Conservation (phyloP, 495 filamentous ascomycete species). For the Ramalina peruviana region DNA sequence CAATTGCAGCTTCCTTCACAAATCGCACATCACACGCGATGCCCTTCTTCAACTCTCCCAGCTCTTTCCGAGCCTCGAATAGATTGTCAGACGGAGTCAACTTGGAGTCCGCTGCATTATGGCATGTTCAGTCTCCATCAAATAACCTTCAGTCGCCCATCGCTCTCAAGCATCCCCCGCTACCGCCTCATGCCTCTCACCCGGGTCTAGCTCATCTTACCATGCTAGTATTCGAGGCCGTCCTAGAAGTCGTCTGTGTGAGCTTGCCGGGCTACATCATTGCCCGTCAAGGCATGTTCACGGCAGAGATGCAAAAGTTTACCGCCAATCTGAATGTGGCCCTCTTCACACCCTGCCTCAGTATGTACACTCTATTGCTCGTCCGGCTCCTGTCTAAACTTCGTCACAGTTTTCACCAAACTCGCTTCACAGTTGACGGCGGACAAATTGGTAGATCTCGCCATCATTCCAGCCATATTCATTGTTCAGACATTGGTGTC, state of each 20-base stretch:
- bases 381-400: neutral
- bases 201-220: constrained; percentile 61
- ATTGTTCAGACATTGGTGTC: constrained; percentile 73
- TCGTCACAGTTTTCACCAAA: constrained; percentile 75
- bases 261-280: constrained; percentile 91
- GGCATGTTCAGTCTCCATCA: neutral
- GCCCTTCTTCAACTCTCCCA: constrained; percentile 40
- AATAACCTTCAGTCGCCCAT: constrained; percentile 1
- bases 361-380: constrained; percentile 36
- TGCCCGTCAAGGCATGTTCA: constrained; percentile 78
- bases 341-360: constrained; percentile 91
- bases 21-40: neutral
- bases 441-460: constrained; percentile 76
- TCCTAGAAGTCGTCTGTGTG: constrained; percentile 91
- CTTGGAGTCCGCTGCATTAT: no score
- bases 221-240: constrained; percentile 87
- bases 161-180: constrained; percentile 2
- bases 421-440: constrained; percentile 89
- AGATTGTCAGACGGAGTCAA: no score
- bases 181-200: constrained; percentile 35
- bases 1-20: no score
- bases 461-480: constrained; percentile 89
- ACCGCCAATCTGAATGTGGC: constrained; percentile 87
- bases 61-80: constrained; percentile 44
- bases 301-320: constrained; percentile 88